Percentiles rank a stretch among this genome's conserved stretches.
Evolutionary conservation across 495 filamentous ascomycete species (phyloP).

Genomic region (Astrothelium subdiscretum): DNA sequence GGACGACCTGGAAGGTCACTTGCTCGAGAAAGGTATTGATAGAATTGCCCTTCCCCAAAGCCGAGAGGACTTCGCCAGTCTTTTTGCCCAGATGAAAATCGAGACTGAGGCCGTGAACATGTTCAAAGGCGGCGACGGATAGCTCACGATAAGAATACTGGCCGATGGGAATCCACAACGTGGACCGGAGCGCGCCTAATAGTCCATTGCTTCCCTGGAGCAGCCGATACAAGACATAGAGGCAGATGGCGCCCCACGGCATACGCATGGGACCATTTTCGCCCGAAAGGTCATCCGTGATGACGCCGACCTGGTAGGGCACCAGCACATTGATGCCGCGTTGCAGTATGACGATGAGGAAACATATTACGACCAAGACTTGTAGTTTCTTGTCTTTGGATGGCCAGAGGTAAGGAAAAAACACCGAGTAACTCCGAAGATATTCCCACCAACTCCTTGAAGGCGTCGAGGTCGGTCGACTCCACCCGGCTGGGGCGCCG

Average conservation of each 20-base stretch:
- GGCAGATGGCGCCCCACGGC: constrained; percentile 59
- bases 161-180: constrained; percentile 88
- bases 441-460: constrained; percentile 85
- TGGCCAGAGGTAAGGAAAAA: constrained; percentile 93
- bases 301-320: constrained; percentile 59
- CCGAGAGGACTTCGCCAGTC: constrained; percentile 89
- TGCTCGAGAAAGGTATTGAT: constrained; percentile 97
- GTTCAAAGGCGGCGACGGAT: constrained; percentile 89
- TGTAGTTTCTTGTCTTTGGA: constrained; percentile 61
- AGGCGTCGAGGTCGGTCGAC: constrained; percentile 51
- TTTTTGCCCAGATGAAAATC: constrained; percentile 96
- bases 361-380: constrained; percentile 65
- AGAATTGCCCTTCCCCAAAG: constrained; percentile 85
- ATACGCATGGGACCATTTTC: constrained; percentile 37
- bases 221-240: constrained; percentile 72
- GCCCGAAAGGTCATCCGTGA: constrained; percentile 54
- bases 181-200: constrained; percentile 66
- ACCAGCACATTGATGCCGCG: constrained; percentile 72
- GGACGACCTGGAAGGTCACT: constrained; percentile 86
- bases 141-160: constrained; percentile 95
- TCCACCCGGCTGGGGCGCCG: constrained; percentile 44
- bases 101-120: constrained; percentile 86
- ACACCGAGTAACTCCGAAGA: constrained; percentile 70
- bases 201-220: constrained; percentile 82
- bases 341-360: constrained; percentile 62